These are phyloP conservation scores for Phytophthora chlamydospora DNA, from an alignment of 352 stramenopile genomes.

Conservation along the genomic window DNA sequence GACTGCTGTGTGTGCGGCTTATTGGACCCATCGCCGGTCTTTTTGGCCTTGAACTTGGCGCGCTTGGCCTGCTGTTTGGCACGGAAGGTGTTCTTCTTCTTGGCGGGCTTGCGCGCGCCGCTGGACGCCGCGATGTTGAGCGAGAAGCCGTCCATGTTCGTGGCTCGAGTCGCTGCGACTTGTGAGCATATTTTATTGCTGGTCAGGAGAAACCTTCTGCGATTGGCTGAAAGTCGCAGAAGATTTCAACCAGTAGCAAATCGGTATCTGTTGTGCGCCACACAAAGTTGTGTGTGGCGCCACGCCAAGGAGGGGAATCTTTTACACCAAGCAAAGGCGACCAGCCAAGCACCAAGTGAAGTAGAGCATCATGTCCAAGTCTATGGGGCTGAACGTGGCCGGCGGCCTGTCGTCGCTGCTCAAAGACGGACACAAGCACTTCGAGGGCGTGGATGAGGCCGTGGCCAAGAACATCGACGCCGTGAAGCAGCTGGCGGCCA, in stretches of 20 bases:
- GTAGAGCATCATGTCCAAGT: conserved; percentile 79
- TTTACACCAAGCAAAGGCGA: conserved; percentile 34
- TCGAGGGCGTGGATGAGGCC: conserved; percentile 95
- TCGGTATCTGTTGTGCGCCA: conserved; percentile 18
- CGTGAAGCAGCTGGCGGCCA: conserved; percentile 97
- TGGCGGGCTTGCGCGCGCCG: conserved; percentile 40
- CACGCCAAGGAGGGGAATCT: conserved; percentile 38
- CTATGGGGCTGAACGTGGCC: conserved; percentile 96
- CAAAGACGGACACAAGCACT: conserved; percentile 98
- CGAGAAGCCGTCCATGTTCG: conserved; percentile 69
- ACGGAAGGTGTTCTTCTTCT: conserved; percentile 84
- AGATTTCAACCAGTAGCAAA: conserved; percentile 16
- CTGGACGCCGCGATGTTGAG: conserved; percentile 79
- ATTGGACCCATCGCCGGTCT: conserved; percentile 30
- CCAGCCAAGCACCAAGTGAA: conserved; percentile 10
- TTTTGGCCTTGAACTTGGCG: conserved; percentile 46
- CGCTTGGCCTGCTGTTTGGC: conserved; percentile 75
- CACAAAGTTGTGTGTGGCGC: conserved; percentile 19
- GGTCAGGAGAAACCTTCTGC: conserved; percentile 7
- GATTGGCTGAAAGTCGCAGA: conserved; percentile 22
- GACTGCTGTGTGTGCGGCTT: conserved; percentile 9
- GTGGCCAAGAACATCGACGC: conserved; percentile 99
- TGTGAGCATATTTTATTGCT: conserved; percentile 13
- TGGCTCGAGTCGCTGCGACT: conserved; percentile 6
- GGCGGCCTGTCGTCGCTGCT: conserved; percentile 97